Percentiles rank a stretch among this genome's conserved stretches.
These are phyloP conservation scores for Venustampulla echinocandica DNA, from an alignment of 495 filamentous ascomycete species.

Conservation along the genomic window DNA sequence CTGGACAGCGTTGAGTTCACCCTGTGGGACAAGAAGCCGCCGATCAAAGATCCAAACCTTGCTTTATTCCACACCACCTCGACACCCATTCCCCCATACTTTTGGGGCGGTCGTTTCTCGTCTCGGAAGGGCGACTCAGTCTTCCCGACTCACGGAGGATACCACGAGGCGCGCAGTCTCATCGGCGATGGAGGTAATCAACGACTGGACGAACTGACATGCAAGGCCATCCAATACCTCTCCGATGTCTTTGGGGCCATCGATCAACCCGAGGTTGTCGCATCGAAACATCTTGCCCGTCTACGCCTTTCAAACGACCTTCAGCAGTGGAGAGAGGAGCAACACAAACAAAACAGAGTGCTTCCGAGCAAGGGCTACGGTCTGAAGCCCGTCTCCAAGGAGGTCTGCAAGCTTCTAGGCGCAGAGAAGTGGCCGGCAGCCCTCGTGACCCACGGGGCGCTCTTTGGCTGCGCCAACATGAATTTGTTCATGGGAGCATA, in stretches of 20 bases:
- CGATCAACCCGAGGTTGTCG: not conserved
- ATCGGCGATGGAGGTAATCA: not conserved
- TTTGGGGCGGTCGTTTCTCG: not conserved
- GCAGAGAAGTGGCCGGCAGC: not conserved
- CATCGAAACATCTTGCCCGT: not conserved
- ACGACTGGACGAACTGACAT: not conserved
- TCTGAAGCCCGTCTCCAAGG: not conserved
- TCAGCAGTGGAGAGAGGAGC: not conserved
- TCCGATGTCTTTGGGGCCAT: not conserved
- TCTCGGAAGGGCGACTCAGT: not conserved
- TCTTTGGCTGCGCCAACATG: not conserved
- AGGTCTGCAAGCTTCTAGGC: not conserved
- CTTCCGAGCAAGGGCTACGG: not conserved
- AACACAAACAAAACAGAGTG: not conserved
- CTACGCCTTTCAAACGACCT: not conserved
- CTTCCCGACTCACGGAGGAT: not conserved
- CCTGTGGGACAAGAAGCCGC: not conserved
- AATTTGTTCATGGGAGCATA: not conserved
- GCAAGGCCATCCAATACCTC: not conserved
- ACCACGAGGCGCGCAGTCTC: not conserved
- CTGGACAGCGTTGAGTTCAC: not conserved
- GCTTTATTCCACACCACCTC: not conserved
- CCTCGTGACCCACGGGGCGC: not conserved
- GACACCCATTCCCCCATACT: not conserved
- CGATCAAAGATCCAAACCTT: not conserved